Evolutionary conservation across 2,329 filamentous ascomycete genomes (phyloP), one percentile per base, ranked within the genome.

Genomic region (Apiospora sp.): DNA sequence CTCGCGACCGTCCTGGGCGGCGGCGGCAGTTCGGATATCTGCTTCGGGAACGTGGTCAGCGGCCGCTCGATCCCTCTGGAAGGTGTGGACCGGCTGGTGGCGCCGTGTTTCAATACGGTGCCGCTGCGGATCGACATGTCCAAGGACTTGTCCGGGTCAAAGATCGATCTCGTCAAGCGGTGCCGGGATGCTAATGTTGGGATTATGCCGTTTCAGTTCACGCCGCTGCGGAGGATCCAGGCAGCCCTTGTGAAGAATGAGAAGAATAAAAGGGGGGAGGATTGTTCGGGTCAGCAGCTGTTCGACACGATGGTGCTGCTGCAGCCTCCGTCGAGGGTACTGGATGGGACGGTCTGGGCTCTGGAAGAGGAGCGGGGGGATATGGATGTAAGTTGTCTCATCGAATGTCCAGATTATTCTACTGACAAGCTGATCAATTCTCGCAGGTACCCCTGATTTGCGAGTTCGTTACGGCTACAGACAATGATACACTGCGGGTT

Each of bases 61-160:
- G 95, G 95, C 1, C 90, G 95, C 10, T 92, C 91, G 0, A 79
- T 94, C 13, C 83, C 89, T 0, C 81, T 95, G 3, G 87, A 92
- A 7, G 89, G 88, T 0, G 85, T 96, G 14, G 91, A 95, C 49
- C 85, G 87, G 4, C 87, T 98, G 7, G 89, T 97, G n/a, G 94
- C 94, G 0, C 95, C 95, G 0, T 97, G 94, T 80, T 98, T 98
- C 86, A 98, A 98, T 79, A 97, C 95, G 0, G 83, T 98, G 16
- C 94, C 95, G 0, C 79, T 95, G 1, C 89, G 94, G 37, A 83
- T 90, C 22, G 82, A 90, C 44, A 74, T 93, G 13, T 82, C n/a
- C n/a, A n/a, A n/a, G n/a, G n/a, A n/a, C n/a, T n/a, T n/a, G n/a
- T n/a, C n/a, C n/a, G n/a, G n/a, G n/a, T n/a, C n/a, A n/a, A 91